Percentiles rank a stretch among this genome's conserved stretches.
These are phyloP conservation scores for Carex arenaria DNA, from an alignment of 202 grass and related monocot genomes.

Conservation along the genomic window DNA sequence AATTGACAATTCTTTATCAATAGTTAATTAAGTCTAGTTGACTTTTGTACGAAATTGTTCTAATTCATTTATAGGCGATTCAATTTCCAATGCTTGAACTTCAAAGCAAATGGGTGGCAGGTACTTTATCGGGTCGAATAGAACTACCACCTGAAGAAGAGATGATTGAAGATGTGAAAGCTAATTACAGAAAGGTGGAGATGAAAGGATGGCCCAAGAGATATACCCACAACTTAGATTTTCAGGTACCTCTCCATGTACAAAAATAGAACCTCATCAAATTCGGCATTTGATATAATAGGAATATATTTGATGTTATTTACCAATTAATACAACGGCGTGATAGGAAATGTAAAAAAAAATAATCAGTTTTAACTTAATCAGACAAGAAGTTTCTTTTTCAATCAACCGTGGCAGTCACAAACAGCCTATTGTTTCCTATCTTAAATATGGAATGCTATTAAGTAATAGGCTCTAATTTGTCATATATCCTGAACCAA, in stretches of 20 bases:
- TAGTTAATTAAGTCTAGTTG: not conserved
- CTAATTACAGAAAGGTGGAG: slow-evolving; percentile 33
- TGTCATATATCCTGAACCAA: not conserved
- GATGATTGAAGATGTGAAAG: slow-evolving; percentile 71
- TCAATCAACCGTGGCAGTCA: not conserved
- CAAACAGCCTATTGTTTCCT: not conserved
- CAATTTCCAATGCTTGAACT: slow-evolving; percentile 79
- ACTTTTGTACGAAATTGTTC: not conserved
- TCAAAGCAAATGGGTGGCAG: slow-evolving; percentile 87
- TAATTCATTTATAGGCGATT: slow-evolving; percentile 38
- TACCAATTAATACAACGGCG: not conserved
- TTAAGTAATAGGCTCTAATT: not conserved
- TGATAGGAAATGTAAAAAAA: not conserved
- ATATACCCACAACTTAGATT: slow-evolving; percentile 66
- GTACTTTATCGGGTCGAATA: slow-evolving; percentile 52
- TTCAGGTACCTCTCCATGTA: slow-evolving; percentile 40
- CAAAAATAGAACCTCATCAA: not conserved
- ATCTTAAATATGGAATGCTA: not conserved
- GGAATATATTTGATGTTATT: not conserved
- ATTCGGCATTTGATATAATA: not conserved
- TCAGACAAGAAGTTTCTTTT: not conserved
- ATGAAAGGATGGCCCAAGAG: slow-evolving; percentile 73
- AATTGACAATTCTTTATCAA: not conserved
- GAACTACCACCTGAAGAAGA: slow-evolving; percentile 47
- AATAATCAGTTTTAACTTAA: not conserved